Percentiles rank a stretch among this genome's conserved stretches.
Evolutionary conservation across 2,329 filamentous ascomycete genomes (phyloP).

Genomic region (Allantophomopsis lycopodina): DNA sequence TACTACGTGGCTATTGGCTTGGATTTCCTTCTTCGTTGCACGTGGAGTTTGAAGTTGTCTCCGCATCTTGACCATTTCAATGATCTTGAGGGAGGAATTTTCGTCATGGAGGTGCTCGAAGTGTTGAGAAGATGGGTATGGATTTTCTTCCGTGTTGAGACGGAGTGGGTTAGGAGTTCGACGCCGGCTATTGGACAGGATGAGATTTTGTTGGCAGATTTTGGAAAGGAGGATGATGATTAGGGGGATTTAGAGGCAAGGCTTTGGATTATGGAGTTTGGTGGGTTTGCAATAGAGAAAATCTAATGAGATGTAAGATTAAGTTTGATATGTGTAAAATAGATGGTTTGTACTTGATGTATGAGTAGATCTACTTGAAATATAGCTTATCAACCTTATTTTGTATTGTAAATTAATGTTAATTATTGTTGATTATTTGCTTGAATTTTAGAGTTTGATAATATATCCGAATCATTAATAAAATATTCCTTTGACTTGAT

Average conservation of each 20-base stretch:
- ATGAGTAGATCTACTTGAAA: too few species aligned
- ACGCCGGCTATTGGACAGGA: slow-evolving; percentile 38
- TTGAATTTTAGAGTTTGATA: too few species aligned
- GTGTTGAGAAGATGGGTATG: slow-evolving; percentile 85
- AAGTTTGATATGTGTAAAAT: too few species aligned
- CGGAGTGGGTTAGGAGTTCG: slow-evolving; percentile 64
- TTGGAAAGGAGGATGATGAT: slow-evolving; percentile 48
- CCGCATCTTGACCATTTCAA: slow-evolving; percentile 71
- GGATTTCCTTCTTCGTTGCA: slow-evolving; percentile 73
- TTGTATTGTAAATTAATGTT: too few species aligned
- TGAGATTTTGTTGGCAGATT: slow-evolving; percentile 65
- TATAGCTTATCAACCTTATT: too few species aligned
- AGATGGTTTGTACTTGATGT: too few species aligned
- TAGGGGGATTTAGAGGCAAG: slow-evolving; percentile 1
- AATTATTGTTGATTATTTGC: too few species aligned
- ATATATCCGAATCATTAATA: too few species aligned
- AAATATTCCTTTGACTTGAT: too few species aligned
- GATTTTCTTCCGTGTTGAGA: slow-evolving; percentile 93
- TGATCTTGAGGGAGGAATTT: slow-evolving; percentile 80
- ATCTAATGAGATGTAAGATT: too few species aligned
- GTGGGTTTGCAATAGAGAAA: too few species aligned
- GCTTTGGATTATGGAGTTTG: too few species aligned
- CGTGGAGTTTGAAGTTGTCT: slow-evolving; percentile 82
- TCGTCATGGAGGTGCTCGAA: slow-evolving; percentile 75
- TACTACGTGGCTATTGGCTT: slow-evolving; percentile 75